Conservation (phyloP, 495 filamentous ascomycete species). For the Trichocladium uniseriatum region DNA sequence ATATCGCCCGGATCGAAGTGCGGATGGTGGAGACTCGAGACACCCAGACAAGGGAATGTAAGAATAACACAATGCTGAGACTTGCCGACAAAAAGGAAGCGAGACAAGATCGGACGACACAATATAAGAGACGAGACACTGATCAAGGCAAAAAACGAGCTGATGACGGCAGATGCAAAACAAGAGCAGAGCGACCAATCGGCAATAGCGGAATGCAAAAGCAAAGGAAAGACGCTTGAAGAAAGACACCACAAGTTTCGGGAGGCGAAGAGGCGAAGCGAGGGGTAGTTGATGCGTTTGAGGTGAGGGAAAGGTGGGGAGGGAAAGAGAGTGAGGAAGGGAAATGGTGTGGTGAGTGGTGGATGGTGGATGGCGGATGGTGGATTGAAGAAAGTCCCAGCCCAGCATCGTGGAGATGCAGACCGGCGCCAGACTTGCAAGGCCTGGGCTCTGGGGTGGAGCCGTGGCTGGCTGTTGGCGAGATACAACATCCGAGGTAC, state of each 20-base stretch:
- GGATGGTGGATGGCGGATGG: neutral
- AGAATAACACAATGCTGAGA: constrained; percentile 1
- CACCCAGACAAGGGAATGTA: neutral
- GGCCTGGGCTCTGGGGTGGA: neutral
- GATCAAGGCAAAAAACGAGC: neutral
- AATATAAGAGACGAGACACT: neutral
- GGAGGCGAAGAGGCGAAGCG: constrained; percentile 1
- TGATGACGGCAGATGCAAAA: neutral
- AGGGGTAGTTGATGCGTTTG: neutral
- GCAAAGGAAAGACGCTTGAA: neutral
- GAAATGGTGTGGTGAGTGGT: neutral
- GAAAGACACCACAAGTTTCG: constrained; percentile 5
- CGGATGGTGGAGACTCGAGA: neutral
- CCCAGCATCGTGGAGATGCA: constrained; percentile 1
- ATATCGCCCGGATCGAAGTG: constrained; percentile 1
- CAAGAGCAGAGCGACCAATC: neutral
- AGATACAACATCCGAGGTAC: too few relatives aligned
- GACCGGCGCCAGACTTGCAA: neutral
- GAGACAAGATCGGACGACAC: constrained; percentile 1
- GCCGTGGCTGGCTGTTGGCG: constrained; percentile 10
- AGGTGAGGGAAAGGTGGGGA: neutral
- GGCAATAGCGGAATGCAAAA: neutral
- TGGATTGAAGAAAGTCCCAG: neutral
- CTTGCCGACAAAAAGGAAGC: neutral
- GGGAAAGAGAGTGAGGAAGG: neutral